Percentiles rank a stretch among this genome's conserved stretches.
Conservation (phyloP, 2,329 filamentous ascomycete species). For the Diaporthe sp. region DNA sequence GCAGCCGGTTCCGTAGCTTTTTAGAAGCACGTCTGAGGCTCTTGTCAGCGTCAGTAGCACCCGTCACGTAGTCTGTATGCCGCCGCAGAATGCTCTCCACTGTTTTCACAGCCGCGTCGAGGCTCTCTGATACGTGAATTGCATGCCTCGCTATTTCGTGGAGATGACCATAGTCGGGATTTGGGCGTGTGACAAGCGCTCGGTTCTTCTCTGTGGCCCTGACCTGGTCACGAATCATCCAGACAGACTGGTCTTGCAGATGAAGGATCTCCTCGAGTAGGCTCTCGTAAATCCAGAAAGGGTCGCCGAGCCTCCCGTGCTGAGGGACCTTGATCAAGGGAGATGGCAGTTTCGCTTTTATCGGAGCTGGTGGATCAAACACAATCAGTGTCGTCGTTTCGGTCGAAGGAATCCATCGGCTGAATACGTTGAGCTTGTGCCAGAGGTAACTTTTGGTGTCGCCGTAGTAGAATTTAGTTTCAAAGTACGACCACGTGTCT, state of each 20-base stretch:
- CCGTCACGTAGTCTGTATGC: background rate
- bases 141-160: conserved; percentile 60
- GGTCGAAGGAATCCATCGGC: background rate
- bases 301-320: background rate
- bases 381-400: conserved; percentile 44
- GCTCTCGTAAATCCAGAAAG: conserved; percentile 51
- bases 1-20: conserved; percentile 47
- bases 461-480: conserved; percentile 13
- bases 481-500: conserved; percentile 24
- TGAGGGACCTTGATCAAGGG: background rate
- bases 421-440: conserved; percentile 13
- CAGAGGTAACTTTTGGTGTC: background rate
- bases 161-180: conserved; percentile 52
- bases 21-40: background rate
- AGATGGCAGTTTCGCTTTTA: background rate
- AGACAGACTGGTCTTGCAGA: conserved; percentile 54
- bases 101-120: conserved; percentile 49
- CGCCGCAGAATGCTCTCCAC: background rate
- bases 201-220: conserved; percentile 49
- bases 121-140: conserved; percentile 59
- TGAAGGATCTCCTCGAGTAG: conserved; percentile 49
- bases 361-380: background rate
- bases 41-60: background rate
- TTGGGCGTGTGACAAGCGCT: background rate
- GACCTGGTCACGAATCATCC: conserved; percentile 54